Evolutionary conservation across 129 eudicot species (phyloP), one percentile per base, ranked within the genome.

Genomic region (Lonicera japonica): DNA sequence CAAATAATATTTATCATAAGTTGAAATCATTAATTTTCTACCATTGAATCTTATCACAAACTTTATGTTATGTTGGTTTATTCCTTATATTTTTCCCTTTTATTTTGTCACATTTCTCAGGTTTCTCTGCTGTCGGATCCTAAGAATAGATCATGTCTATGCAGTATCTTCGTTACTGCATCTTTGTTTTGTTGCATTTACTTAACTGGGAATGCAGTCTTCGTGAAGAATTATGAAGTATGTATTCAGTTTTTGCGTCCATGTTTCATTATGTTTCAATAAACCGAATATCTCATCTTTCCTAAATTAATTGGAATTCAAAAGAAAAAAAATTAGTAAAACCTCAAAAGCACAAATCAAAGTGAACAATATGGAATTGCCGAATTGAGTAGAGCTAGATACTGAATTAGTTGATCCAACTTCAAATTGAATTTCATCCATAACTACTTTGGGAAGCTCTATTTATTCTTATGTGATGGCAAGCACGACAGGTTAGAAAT

Each of bases 151-250:
- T 81, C 70, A 67, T 65, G 65, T 60, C 48, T 74, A 41, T 61
- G 67, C 61, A 79, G 80, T 73, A 45, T 82, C 62, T 23, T 81
- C 13, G 11, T 79, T 56, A 58, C 63, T 4, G 69, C 77, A 21
- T 56, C 86, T 56, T 68, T 88, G 58, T 21, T 81, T 57, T 79
- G 79, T 21, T 80, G 84, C 47, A 57, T 72, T 61, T 88, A 84
- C 79, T 69, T 81, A 58, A 48, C 75, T 34, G 75, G 94, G 48
- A 77, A 70, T 58, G 79, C 80, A 56, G 69, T 78, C 54, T 62
- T 74, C 38, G 75, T 76, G 46, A 74, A 72, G 65, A 84, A 88
- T 62, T 77, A 56, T 61, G 73, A 70, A 70, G 92, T 83, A 81
- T 13, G 23, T 24, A 9, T 15, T 29, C 41, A 8, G 50, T 1